Evolutionary conservation across 73 alveolate genomes (phyloP).

Genomic region (Tetrahymena malaccensis): DNA sequence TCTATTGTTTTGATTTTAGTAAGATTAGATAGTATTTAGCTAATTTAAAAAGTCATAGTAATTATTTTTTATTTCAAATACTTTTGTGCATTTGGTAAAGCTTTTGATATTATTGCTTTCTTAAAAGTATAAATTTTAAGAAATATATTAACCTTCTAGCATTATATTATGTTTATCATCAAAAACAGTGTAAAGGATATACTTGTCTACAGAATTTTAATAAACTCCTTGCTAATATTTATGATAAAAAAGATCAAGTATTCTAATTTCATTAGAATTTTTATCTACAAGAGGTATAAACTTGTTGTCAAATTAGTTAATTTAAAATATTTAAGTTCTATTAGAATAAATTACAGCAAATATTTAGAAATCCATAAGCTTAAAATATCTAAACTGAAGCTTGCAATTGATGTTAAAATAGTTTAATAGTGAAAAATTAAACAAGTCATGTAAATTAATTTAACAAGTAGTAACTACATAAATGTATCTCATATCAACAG

Average conservation of each 20-base stretch:
- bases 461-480: neutral
- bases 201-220: neutral
- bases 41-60: neutral
- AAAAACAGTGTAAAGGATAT: neutral
- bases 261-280: neutral
- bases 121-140: neutral
- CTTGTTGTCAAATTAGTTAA: neutral
- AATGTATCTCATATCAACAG: neutral
- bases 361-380: neutral
- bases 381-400: neutral
- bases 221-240: neutral
- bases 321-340: neutral
- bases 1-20: neutral
- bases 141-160: neutral
- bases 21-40: neutral
- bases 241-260: neutral
- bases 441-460: neutral
- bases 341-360: neutral
- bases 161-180: neutral
- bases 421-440: neutral
- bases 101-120: neutral
- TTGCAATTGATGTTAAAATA: neutral
- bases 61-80: neutral
- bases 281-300: neutral
- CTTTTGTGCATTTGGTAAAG: neutral